Percentiles rank a stretch among this genome's conserved stretches.
Conservation (phyloP, 148 eudicot species). For the Spergularia bocconei region DNA sequence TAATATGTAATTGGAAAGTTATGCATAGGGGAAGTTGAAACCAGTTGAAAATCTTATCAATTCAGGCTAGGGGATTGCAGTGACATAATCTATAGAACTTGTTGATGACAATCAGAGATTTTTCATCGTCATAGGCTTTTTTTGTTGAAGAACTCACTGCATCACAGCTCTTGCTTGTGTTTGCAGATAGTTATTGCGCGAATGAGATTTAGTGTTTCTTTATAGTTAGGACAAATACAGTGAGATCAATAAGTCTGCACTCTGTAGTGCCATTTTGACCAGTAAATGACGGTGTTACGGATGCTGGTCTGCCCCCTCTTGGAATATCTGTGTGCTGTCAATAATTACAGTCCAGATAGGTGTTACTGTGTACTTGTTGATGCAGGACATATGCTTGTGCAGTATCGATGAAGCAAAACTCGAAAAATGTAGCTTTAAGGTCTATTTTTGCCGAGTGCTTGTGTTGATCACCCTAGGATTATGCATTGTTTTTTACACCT, state of each 20-base stretch:
- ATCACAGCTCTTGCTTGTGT: slow-evolving; percentile 3
- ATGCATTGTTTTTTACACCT: too few relatives aligned
- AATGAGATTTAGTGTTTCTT: neutral
- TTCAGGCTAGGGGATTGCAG: neutral
- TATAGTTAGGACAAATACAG: neutral
- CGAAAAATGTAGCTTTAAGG: neutral
- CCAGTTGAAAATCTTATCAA: neutral
- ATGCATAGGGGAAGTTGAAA: neutral
- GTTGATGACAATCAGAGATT: neutral
- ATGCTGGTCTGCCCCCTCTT: neutral
- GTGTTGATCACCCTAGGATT: too few relatives aligned
- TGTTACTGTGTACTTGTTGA: neutral
- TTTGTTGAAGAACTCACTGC: slow-evolving; percentile 4
- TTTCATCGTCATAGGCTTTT: neutral
- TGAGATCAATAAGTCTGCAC: neutral
- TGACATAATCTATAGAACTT: neutral
- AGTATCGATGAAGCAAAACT: neutral
- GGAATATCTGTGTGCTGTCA: slow-evolving; percentile 5
- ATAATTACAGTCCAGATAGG: slow-evolving; percentile 10
- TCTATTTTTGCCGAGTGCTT: neutral
- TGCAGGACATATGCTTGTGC: neutral
- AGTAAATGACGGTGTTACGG: neutral
- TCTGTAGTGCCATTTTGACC: neutral
- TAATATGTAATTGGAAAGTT: slow-evolving; percentile 3
- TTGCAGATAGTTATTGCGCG: slow-evolving; percentile 6